phyloP scores from a whole-genome alignment of 2,329 filamentous ascomycete genomes.

The Apiospora aurea region DNA sequence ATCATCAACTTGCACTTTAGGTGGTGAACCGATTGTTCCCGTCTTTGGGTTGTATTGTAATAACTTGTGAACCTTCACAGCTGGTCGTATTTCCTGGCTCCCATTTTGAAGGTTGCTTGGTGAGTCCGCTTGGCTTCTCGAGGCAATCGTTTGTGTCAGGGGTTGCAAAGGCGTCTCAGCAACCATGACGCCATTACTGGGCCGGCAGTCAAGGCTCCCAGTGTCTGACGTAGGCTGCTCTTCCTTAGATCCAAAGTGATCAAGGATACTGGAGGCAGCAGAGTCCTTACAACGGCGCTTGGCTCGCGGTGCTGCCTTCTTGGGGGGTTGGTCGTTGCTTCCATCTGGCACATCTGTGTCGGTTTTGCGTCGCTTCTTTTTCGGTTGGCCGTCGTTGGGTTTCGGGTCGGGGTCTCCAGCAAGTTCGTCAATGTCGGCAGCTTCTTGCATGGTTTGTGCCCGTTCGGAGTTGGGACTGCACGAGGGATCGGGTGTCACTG shows the following conservation, averaged over 20 bases:
- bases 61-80: slow-evolving; percentile 54
- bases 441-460: slow-evolving; percentile 21
- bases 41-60: slow-evolving; percentile 66
- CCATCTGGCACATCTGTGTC: slow-evolving; percentile 37
- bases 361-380: slow-evolving; percentile 53
- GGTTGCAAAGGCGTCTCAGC: slow-evolving; percentile 4
- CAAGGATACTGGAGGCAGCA: slow-evolving; percentile 30
- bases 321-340: background rate
- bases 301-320: slow-evolving; percentile 22
- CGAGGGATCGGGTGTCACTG: slow-evolving; percentile 42
- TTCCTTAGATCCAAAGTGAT: slow-evolving; percentile 30
- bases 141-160: slow-evolving; percentile 8
- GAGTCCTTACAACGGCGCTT: slow-evolving; percentile 32
- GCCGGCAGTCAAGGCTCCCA: slow-evolving; percentile 20
- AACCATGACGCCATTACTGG: slow-evolving; percentile 23
- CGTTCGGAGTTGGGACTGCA: slow-evolving; percentile 40
- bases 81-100: background rate
- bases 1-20: slow-evolving; percentile 54
- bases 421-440: slow-evolving; percentile 27
- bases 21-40: slow-evolving; percentile 68
- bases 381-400: background rate
- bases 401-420: background rate
- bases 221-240: slow-evolving; percentile 23
- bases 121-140: background rate
- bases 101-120: slow-evolving; percentile 8